Conservation (phyloP, 2,329 filamentous ascomycete genomes). For the Trichophyton rubrum region DNA sequence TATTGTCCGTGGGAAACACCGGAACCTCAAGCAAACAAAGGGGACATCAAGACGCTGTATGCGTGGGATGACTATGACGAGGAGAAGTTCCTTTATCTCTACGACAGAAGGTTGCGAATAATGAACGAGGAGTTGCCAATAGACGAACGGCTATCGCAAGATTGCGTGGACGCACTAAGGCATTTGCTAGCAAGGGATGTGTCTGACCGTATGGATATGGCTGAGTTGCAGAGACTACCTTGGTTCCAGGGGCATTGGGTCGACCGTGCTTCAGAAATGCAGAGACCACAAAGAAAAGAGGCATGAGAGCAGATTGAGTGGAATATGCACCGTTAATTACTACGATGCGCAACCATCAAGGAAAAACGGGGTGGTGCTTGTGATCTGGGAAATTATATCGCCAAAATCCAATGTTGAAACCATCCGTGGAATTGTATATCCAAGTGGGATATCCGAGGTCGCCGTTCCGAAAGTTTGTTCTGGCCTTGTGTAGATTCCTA, state of each 20-base stretch:
- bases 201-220: slow-evolving; percentile 16
- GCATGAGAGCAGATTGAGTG: neutral
- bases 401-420: no score
- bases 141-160: slow-evolving; percentile 20
- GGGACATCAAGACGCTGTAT: slow-evolving; percentile 4
- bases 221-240: slow-evolving; percentile 17
- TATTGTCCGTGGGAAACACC: slow-evolving; percentile 23
- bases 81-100: slow-evolving; percentile 4
- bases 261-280: slow-evolving; percentile 8
- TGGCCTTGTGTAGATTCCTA: neutral
- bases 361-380: neutral
- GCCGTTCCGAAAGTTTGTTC: no score
- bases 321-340: neutral
- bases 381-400: no score
- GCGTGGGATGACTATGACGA: neutral
- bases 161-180: slow-evolving; percentile 21
- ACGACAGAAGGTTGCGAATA: slow-evolving; percentile 16
- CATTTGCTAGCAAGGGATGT: slow-evolving; percentile 17
- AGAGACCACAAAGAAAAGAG: slow-evolving; percentile 2
- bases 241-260: slow-evolving; percentile 19
- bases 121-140: slow-evolving; percentile 19
- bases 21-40: slow-evolving; percentile 8
- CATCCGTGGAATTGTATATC: no score
- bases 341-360: neutral
- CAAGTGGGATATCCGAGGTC: no score